Percentiles rank a stretch among this genome's conserved stretches.
These are phyloP conservation scores for Ogataea ramenticola DNA, from an alignment of 805 yeast genomes.

Conservation along the genomic window DNA sequence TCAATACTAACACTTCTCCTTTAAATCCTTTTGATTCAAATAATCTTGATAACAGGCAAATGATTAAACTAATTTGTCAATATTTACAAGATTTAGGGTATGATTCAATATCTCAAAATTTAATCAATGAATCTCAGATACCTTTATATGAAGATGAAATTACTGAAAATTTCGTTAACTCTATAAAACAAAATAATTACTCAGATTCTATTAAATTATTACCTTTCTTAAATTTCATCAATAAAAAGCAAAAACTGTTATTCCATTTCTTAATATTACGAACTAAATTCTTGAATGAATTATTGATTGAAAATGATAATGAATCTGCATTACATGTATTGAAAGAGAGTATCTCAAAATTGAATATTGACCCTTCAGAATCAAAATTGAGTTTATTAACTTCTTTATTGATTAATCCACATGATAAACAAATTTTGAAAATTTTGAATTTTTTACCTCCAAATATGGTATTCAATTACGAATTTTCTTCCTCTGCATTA, in stretches of 20 bases:
- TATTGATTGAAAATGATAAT: conserved; percentile 25
- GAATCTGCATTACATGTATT: conserved; percentile 30
- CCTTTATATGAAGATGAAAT: conserved; percentile 7
- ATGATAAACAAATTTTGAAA: conserved; percentile 16
- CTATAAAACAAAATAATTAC: conserved; percentile 2
- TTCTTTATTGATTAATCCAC: conserved; percentile 18
- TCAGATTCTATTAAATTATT: neutral
- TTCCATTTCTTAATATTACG: conserved; percentile 29
- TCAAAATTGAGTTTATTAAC: conserved; percentile 18
- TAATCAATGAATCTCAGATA: conserved; percentile 11
- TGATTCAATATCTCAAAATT: conserved; percentile 5
- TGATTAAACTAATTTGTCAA: conserved; percentile 14
- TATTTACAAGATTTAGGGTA: conserved; percentile 13
- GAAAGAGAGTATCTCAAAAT: conserved; percentile 14
- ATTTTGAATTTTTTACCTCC: conserved; percentile 15
- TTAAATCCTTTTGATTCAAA: conserved; percentile 13
- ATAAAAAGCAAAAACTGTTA: conserved; percentile 7
- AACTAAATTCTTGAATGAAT: conserved; percentile 33
- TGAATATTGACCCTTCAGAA: neutral
- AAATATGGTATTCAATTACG: conserved; percentile 23
- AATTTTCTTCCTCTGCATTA: conserved; percentile 32
- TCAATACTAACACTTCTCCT: neutral
- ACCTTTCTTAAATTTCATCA: neutral
- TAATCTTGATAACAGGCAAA: conserved; percentile 11
- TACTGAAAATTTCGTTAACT: conserved; percentile 3